Evolutionary conservation across 129 eudicot species (phyloP), one percentile per base, ranked within the genome.

Genomic region (Artemisia argyi): DNA sequence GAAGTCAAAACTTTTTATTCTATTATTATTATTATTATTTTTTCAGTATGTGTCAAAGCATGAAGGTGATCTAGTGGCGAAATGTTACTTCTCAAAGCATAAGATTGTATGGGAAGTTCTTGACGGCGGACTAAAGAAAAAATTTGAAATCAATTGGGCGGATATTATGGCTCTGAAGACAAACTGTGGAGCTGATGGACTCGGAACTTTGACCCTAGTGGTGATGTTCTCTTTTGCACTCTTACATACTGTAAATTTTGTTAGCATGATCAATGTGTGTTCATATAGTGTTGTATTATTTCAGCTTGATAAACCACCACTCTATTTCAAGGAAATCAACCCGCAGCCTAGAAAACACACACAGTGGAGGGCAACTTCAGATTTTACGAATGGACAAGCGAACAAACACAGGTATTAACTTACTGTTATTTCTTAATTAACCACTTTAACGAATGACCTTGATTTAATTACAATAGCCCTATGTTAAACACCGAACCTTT

Each of bases 271-370:
- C 24, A 22, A 73, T 28, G 24, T 72, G 54, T 60, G 32, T 30
- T 64, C 47, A 71, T 68, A 55, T 55, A 22, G 64, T 46, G 18
- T 12, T 72, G 54, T 7, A 80, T 42, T 55, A 65, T 64, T 30
- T 20, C 85, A 94, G 99, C 84, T 94, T 65, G 86, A 81, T 32
- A 87, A 85, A 56, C 88, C 53, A 62, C 99, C 99, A 28, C 76
- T 81, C 18, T 90, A 84, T 83, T 94, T 84, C 69, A 78, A 82
- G 60, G 97, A 90, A 87, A 83, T 84, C 64, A 84, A 94, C 82
- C 97, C 99, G 26, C 97, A 90, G 78, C 99, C 99, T 57, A 88
- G 88, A 75, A 94, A 88, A 70, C 99, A 94, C 69, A 94, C 96
- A 0, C 66, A 84, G 32, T 94, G 99, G 99, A 81, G 85, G 72